These are phyloP conservation scores for Ceratocystis cubensis DNA, from an alignment of 2,329 filamentous ascomycete species.

Conservation along the genomic window DNA sequence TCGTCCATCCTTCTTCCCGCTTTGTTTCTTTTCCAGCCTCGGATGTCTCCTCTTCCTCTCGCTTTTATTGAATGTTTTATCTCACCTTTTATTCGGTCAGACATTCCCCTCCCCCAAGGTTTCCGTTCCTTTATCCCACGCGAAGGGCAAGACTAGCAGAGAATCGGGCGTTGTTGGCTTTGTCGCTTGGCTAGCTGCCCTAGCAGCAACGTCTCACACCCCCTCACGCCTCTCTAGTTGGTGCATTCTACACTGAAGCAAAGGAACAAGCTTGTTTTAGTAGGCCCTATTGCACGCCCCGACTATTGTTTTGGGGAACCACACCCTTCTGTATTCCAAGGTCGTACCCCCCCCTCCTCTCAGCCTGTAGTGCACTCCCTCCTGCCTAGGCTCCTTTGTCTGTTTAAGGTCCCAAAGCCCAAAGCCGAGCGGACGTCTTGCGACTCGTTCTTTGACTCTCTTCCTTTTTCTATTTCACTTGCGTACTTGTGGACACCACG, in stretches of 20 bases:
- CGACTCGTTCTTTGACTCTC: too few species aligned
- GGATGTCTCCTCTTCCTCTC: neutral
- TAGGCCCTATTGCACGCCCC: neutral
- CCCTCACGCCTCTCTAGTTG: neutral
- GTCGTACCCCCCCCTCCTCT: neutral
- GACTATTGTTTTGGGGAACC: too few species aligned
- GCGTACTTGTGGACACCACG: too few species aligned
- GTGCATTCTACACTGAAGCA: too few species aligned
- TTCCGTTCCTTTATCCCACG: too few species aligned
- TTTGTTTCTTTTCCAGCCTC: slow-evolving; percentile 9
- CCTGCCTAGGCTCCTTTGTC: neutral
- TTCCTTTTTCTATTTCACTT: too few species aligned
- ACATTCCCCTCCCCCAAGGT: too few species aligned
- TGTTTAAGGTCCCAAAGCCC: neutral
- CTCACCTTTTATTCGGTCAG: too few species aligned
- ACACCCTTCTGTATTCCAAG: neutral
- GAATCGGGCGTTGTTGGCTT: neutral
- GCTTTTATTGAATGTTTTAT: neutral
- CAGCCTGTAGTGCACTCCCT: neutral
- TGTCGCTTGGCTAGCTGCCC: neutral
- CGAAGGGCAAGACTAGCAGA: neutral
- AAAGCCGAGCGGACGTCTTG: too few species aligned
- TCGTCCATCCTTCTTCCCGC: neutral
- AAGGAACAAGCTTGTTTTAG: neutral
- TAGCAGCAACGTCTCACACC: neutral